Percentiles rank a stretch among this genome's conserved stretches.
phyloP scores from a whole-genome alignment of 495 filamentous ascomycete genomes.

The Neurospora africana region DNA sequence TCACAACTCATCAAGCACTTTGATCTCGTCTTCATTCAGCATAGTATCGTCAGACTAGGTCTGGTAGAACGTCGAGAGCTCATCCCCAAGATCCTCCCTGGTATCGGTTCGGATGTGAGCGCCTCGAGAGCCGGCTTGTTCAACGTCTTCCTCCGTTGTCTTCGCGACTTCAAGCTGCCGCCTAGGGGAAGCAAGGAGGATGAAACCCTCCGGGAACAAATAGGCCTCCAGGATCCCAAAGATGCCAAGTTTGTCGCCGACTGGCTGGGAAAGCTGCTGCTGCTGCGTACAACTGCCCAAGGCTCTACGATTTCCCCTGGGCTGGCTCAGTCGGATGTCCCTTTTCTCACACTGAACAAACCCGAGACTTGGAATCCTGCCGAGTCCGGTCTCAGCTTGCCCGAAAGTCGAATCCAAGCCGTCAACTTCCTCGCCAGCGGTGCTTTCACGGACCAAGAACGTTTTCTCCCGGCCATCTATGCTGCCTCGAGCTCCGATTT shows the following conservation, averaged over 20 bases:
- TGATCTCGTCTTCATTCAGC: constrained; percentile 80
- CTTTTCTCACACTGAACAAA: constrained; percentile 61
- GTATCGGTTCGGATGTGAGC: constrained; percentile 58
- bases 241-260: constrained; percentile 66
- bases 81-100: constrained; percentile 59
- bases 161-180: constrained; percentile 63
- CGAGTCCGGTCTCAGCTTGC: constrained; percentile 53
- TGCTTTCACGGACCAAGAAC: constrained; percentile 68
- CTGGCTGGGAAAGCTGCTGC: constrained; percentile 72
- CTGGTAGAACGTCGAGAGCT: constrained; percentile 42
- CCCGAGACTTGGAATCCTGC: constrained; percentile 59
- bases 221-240: constrained; percentile 50
- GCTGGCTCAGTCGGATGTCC: constrained; percentile 57
- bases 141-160: constrained; percentile 67
- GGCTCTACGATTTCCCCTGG: constrained; percentile 48
- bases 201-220: constrained; percentile 46
- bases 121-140: constrained; percentile 65
- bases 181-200: constrained; percentile 71
- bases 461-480: constrained; percentile 73
- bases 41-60: constrained; percentile 64
- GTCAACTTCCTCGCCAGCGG: constrained; percentile 69
- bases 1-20: constrained; percentile 74
- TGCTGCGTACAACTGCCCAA: constrained; percentile 42
- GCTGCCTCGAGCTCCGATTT: constrained; percentile 75
- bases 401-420: constrained; percentile 54